These are phyloP conservation scores for Austroboletus eburneus DNA, from an alignment of 768 basidiomycete species.

Conservation along the genomic window DNA sequence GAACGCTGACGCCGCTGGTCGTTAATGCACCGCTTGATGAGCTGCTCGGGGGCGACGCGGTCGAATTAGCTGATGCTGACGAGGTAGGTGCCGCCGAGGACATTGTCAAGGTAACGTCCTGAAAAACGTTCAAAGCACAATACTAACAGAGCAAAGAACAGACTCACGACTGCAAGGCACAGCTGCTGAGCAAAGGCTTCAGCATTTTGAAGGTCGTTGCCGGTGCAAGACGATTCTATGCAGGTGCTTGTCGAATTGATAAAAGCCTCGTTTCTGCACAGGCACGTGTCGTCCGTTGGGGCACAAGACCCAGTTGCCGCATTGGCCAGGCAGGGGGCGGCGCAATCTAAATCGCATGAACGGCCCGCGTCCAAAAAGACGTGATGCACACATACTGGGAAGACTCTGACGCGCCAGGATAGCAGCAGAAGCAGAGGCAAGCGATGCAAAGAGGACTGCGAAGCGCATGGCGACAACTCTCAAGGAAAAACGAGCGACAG, in stretches of 20 bases:
- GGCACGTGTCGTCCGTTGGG: conserved; percentile 49
- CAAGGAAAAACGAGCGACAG: neutral
- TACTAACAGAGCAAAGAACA: neutral
- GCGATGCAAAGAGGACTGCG: conserved; percentile 12
- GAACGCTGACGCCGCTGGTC: conserved; percentile 3
- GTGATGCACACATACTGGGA: conserved; percentile 17
- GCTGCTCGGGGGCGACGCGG: conserved; percentile 6
- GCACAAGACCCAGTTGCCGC: conserved; percentile 45
- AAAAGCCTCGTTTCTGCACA: conserved; percentile 50
- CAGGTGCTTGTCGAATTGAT: conserved; percentile 44
- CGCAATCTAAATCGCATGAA: conserved; percentile 47
- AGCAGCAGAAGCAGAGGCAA: conserved; percentile 7
- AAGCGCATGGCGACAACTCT: conserved; percentile 13
- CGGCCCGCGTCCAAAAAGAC: neutral
- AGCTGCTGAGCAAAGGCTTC: conserved; percentile 36
- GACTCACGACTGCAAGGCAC: conserved; percentile 49
- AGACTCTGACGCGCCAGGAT: conserved; percentile 19
- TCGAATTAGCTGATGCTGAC: conserved; percentile 9
- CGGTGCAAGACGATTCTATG: conserved; percentile 44
- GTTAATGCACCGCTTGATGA: neutral
- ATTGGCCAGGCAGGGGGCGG: conserved; percentile 41
- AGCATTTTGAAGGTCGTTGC: conserved; percentile 44
- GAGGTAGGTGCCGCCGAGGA: conserved; percentile 8
- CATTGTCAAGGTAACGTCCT: conserved; percentile 52
- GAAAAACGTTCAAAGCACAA: neutral